These are phyloP conservation scores for Alternaria incomplexa DNA, from an alignment of 2,329 filamentous ascomycete genomes.

Conservation along the genomic window DNA sequence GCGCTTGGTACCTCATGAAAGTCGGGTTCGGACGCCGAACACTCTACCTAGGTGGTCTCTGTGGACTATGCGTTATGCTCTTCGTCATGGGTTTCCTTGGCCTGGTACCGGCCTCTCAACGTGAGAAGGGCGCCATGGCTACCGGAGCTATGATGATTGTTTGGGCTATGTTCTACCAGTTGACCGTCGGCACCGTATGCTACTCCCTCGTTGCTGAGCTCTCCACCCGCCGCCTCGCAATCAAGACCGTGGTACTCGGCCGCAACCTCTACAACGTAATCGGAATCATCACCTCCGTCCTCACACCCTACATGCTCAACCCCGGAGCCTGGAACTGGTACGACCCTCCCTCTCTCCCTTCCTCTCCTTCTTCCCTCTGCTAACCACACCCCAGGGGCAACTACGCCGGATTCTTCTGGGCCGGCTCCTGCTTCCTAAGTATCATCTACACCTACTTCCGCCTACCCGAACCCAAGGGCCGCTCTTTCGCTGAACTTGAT, in stretches of 20 bases:
- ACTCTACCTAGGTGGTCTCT: constrained; percentile 76
- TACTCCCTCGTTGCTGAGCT: constrained; percentile 89
- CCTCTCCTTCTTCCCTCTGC: background rate
- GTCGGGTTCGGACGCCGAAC: constrained; percentile 75
- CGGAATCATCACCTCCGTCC: constrained; percentile 77
- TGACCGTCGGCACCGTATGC: constrained; percentile 86
- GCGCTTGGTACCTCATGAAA: constrained; percentile 81
- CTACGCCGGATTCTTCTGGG: constrained; percentile 88
- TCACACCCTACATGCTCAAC: constrained; percentile 94
- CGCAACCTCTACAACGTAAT: constrained; percentile 80
- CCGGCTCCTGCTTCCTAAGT: constrained; percentile 78
- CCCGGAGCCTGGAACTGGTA: constrained; percentile 77
- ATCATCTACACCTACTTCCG: constrained; percentile 83
- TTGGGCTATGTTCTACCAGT: constrained; percentile 69
- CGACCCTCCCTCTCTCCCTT: background rate
- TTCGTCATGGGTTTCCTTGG: constrained; percentile 85
- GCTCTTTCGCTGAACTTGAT: constrained; percentile 86
- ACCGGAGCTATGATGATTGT: constrained; percentile 79
- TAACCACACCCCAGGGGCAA: constrained; percentile 64
- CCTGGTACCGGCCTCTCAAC: constrained; percentile 68
- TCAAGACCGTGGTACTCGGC: constrained; percentile 89
- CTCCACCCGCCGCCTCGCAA: constrained; percentile 80
- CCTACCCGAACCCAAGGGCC: constrained; percentile 78
- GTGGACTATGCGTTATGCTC: constrained; percentile 74
- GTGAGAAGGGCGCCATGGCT: constrained; percentile 69